phyloP scores from a whole-genome alignment of 1,284 basidiomycete genomes.

The Cryptococcus amylolentus region DNA sequence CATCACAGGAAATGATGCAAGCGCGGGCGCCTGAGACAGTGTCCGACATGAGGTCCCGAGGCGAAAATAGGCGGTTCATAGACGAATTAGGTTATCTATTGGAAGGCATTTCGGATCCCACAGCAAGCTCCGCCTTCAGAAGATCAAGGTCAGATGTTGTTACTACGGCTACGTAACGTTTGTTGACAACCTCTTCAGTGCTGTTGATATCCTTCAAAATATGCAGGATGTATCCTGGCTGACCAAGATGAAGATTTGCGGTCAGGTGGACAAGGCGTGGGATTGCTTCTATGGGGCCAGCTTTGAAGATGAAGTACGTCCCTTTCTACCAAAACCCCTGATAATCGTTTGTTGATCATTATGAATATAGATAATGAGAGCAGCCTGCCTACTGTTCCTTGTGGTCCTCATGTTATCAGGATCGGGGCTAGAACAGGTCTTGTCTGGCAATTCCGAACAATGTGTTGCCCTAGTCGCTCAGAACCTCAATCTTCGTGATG shows the following conservation, averaged over 20 bases:
- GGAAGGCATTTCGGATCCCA: constrained; percentile 30
- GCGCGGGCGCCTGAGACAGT: constrained; percentile 38
- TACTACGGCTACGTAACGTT: background rate
- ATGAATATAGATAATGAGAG: constrained; percentile 21
- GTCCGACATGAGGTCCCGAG: constrained; percentile 45
- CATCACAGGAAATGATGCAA: constrained; percentile 19
- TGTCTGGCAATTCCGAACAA: constrained; percentile 12
- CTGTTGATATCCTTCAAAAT: constrained; percentile 38
- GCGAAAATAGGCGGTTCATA: constrained; percentile 45
- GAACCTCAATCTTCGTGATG: constrained; percentile 9
- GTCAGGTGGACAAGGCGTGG: constrained; percentile 39
- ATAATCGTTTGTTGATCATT: background rate
- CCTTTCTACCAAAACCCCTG: background rate
- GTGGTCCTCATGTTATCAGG: constrained; percentile 15
- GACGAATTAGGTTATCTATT: constrained; percentile 43
- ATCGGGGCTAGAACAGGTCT: constrained; percentile 17
- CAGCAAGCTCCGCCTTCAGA: constrained; percentile 16
- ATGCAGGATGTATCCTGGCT: constrained; percentile 40
- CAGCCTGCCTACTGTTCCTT: constrained; percentile 29
- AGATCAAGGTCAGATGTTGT: constrained; percentile 27
- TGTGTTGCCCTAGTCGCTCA: constrained; percentile 8
- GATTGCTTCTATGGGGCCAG: constrained; percentile 12
- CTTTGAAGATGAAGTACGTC: constrained; percentile 23
- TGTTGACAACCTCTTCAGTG: constrained; percentile 16
- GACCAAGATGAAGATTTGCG: constrained; percentile 36